These are phyloP conservation scores for Dryas integrifolia DNA, from an alignment of 331 rosid genomes.

Conservation along the genomic window DNA sequence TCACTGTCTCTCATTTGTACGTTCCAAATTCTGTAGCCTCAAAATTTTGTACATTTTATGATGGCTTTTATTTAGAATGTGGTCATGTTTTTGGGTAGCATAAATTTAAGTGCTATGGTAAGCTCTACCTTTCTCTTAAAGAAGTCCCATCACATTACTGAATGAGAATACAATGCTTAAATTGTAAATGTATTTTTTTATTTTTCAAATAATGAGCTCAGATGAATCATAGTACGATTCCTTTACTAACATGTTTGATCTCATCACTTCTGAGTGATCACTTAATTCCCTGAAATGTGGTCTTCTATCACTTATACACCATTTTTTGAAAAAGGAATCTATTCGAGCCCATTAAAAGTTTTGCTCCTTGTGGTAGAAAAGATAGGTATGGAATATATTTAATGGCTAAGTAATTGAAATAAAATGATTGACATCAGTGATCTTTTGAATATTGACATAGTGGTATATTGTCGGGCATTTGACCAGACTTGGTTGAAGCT, in stretches of 20 bases:
- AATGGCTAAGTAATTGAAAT: neutral
- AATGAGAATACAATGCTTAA: conserved; percentile 4
- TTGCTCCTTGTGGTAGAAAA: neutral
- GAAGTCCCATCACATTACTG: neutral
- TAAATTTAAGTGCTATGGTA: neutral
- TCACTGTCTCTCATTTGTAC: conserved; percentile 84
- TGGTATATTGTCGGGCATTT: neutral
- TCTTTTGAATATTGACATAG: neutral
- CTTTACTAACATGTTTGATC: neutral
- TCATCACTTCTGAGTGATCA: neutral
- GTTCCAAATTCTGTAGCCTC: conserved; percentile 40
- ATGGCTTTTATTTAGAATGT: conserved; percentile 13
- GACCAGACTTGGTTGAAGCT: conserved; percentile 8
- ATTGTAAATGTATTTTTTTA: neutral
- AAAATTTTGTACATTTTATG: conserved; percentile 12
- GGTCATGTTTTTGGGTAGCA: neutral
- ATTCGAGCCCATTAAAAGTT: neutral
- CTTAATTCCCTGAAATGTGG: neutral
- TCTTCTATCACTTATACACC: neutral
- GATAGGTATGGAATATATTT: neutral
- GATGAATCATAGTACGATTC: neutral
- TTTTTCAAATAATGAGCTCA: neutral
- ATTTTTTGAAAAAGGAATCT: neutral
- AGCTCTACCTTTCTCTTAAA: neutral
- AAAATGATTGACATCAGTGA: neutral